phyloP scores from a whole-genome alignment of 345 rosid species.

The Dipteronia dyeriana region DNA sequence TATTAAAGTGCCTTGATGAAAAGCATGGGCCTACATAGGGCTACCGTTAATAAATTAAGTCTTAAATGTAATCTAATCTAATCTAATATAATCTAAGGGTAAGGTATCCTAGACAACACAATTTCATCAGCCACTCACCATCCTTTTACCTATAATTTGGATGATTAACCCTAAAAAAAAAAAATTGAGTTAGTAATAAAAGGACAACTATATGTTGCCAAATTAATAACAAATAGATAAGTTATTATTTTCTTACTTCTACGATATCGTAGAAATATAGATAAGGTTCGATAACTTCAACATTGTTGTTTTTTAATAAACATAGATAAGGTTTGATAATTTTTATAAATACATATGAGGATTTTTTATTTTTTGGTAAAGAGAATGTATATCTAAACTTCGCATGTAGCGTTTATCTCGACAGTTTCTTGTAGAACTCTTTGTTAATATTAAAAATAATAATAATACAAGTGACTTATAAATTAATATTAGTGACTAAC shows the following conservation, averaged over 20 bases:
- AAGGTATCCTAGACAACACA: conserved; percentile 2
- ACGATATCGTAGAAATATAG: background rate
- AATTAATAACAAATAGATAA: background rate
- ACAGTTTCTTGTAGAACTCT: too few relatives aligned
- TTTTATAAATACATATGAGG: too few relatives aligned
- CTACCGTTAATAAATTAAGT: background rate
- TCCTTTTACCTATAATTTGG: background rate
- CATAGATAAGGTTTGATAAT: too few relatives aligned
- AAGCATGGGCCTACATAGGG: background rate
- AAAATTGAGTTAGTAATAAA: background rate
- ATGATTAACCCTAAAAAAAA: background rate
- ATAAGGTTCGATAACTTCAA: background rate
- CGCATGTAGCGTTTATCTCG: too few relatives aligned
- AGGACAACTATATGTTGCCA: background rate
- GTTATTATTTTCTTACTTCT: background rate
- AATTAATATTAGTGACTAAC: too few relatives aligned
- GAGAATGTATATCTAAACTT: too few relatives aligned
- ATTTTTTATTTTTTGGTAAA: too few relatives aligned
- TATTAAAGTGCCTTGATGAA: background rate
- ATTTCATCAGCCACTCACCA: background rate
- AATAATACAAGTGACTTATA: too few relatives aligned
- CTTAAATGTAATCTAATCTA: background rate
- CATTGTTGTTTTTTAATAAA: too few relatives aligned
- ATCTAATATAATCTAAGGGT: background rate
- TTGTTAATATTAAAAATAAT: too few relatives aligned